A percentile compares a stretch with the other conserved stretches of the same genome.
Evolutionary conservation across 2,329 filamentous ascomycete species (phyloP).

Genomic region (Claviceps sp.): DNA sequence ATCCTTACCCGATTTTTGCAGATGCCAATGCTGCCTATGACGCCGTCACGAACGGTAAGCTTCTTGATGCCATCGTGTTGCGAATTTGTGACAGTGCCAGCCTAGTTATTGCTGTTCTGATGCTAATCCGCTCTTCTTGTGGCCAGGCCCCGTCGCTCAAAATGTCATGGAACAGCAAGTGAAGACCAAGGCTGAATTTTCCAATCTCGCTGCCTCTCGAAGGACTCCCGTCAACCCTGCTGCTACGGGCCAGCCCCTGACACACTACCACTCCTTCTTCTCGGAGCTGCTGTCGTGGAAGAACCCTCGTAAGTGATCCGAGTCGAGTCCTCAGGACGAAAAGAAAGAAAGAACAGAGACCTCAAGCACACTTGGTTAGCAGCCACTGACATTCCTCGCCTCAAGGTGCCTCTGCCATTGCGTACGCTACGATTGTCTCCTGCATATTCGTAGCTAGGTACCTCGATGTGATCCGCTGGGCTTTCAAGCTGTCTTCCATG

Average conservation of each 20-base stretch:
- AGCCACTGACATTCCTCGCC: not conserved
- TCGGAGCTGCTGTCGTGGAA: constrained; percentile 56
- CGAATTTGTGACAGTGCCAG: not conserved
- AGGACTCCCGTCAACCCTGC: constrained; percentile 38
- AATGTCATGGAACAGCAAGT: constrained; percentile 42
- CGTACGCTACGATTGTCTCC: constrained; percentile 43
- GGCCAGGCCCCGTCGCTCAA: constrained; percentile 42
- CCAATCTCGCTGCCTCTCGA: constrained; percentile 44
- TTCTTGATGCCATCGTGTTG: not conserved
- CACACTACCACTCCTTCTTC: constrained; percentile 61
- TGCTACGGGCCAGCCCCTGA: constrained; percentile 49
- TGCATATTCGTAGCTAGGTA: constrained; percentile 52
- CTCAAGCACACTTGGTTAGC: constrained; percentile 1
- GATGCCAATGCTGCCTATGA: constrained; percentile 37
- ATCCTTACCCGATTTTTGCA: constrained; percentile 11
- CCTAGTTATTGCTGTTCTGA: constrained; percentile 10
- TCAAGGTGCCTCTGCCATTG: constrained; percentile 50
- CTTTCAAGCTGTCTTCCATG: constrained; percentile 53
- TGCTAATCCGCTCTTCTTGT: constrained; percentile 1
- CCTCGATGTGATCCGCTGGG: constrained; percentile 51
- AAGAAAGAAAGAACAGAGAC: not conserved
- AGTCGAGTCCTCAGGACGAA: not conserved
- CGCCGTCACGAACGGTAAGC: constrained; percentile 29
- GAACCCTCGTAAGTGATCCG: constrained; percentile 41
- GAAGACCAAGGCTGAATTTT: constrained; percentile 43